Evolutionary conservation across 2,329 filamentous ascomycete species (phyloP).

Genomic region (Diaporthe australafricana): DNA sequence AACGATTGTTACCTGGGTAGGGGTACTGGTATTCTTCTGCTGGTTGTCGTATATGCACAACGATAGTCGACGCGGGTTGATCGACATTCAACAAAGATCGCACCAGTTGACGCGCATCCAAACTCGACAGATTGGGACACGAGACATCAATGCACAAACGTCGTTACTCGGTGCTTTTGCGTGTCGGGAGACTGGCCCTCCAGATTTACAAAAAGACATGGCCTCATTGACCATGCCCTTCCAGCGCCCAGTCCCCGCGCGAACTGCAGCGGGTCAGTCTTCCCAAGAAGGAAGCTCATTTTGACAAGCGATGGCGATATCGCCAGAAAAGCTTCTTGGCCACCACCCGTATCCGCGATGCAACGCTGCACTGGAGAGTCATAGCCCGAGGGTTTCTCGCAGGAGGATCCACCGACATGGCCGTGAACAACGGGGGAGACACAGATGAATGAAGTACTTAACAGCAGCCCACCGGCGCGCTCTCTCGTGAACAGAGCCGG

Average conservation of each 20-base stretch:
- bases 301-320: background rate
- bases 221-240: background rate
- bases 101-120: too few relatives aligned
- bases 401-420: background rate
- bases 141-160: background rate
- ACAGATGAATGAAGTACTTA: background rate
- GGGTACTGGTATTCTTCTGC: too few relatives aligned
- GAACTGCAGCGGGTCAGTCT: slow-evolving; percentile 7
- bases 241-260: background rate
- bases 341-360: slow-evolving; percentile 8
- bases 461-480: background rate
- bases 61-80: background rate
- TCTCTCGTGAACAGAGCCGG: too few relatives aligned
- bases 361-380: slow-evolving; percentile 15
- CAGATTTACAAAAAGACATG: background rate
- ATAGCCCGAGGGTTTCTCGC: background rate
- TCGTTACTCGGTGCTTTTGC: background rate
- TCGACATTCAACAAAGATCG: background rate
- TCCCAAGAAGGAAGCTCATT: slow-evolving; percentile 24
- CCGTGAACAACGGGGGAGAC: background rate
- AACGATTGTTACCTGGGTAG: too few relatives aligned
- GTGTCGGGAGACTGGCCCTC: background rate
- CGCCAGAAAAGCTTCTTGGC: slow-evolving; percentile 8
- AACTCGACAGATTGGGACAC: background rate
- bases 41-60: background rate